Evolutionary conservation across 1,284 basidiomycete genomes (phyloP).

Genomic region (Boletus sp.): DNA sequence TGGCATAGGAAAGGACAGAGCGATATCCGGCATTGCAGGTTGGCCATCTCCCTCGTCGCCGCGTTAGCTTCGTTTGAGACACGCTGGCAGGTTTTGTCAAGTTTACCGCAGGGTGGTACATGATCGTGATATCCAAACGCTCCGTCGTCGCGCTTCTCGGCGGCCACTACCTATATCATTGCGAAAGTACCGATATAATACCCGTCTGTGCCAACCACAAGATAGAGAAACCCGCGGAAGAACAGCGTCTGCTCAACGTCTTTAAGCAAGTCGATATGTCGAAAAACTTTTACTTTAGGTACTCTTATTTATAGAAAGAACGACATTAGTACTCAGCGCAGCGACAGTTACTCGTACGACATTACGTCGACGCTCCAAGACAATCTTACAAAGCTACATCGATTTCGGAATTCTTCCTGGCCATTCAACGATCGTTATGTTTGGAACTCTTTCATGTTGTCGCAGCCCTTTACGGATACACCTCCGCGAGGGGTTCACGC

Average conservation of each 20-base stretch:
- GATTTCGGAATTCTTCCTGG: conserved; percentile 45
- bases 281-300: conserved; percentile 99
- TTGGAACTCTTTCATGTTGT: conserved; percentile 95
- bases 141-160: conserved; percentile 92
- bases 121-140: conserved; percentile 86
- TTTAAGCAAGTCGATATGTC: conserved; percentile 98
- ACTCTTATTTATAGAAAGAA: conserved; percentile 8
- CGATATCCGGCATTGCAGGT: conserved; percentile 81
- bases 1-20: conserved; percentile 77
- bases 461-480: conserved; percentile 51
- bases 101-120: conserved; percentile 91
- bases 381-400: conserved; percentile 71
- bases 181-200: conserved; percentile 86
- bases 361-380: conserved; percentile 92
- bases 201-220: conserved; percentile 71
- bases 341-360: conserved; percentile 88
- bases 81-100: conserved; percentile 67
- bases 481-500: conserved; percentile 35
- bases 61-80: not conserved
- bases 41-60: not conserved
- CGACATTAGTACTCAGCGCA: conserved; percentile 3
- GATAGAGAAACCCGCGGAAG: conserved; percentile 80
- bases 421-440: conserved; percentile 88
- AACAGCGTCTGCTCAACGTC: conserved; percentile 81
- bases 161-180: conserved; percentile 97